Base-by-base conservation (phyloP, 768 basidiomycete species). In the Suillus bovinus region DNA sequence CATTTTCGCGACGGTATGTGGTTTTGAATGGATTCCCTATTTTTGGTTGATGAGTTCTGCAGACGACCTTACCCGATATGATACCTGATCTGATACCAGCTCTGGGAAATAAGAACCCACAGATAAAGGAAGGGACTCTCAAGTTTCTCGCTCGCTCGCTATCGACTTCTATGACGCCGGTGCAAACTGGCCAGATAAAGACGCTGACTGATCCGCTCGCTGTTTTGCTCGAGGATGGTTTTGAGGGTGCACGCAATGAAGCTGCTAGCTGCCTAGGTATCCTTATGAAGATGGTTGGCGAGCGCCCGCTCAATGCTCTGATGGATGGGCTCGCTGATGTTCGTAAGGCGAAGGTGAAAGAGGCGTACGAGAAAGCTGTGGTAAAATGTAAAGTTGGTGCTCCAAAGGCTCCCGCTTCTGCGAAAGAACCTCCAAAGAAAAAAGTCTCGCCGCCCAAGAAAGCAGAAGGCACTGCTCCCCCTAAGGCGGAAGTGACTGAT, bases 281-380 rank as follows among this genome's bases (percentile, higher is more conserved):
- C 0, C 77, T 99, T 67, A 96, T 96, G 91, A 98, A 93, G 80
- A 96, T 99, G 84, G 85, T 99, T 13, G 97, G 97, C 24, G 96
- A 99, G 71, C 82, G 96, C 33, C 89, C 90, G 20, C 82, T 99
- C 50, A 94, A 90, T 70, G 93, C 93, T 1, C 79, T 91, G 8
- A 83, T 96, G 80, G 96, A 98, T 64, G 80, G 84, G 10, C 79
- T 99, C 61, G 87, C 92, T 20, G 95, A 98, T 68, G 80, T 96
- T 24, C 82, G 94, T 66, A 95, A 93, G 76, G 82, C 81, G 3
- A 99, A 98, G 77, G 93, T 99, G 59, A 96, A 91, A 74, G 97
- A 98, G 71, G 92, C 93, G 1, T 92, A 86, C 67, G 95, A 93
- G 62, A 94, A 90, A 68, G 94, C 94, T 4, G 87, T 87, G n/a